These are phyloP conservation scores for Dacryopinax spathularia DNA, from an alignment of 768 basidiomycete species.

Conservation along the genomic window DNA sequence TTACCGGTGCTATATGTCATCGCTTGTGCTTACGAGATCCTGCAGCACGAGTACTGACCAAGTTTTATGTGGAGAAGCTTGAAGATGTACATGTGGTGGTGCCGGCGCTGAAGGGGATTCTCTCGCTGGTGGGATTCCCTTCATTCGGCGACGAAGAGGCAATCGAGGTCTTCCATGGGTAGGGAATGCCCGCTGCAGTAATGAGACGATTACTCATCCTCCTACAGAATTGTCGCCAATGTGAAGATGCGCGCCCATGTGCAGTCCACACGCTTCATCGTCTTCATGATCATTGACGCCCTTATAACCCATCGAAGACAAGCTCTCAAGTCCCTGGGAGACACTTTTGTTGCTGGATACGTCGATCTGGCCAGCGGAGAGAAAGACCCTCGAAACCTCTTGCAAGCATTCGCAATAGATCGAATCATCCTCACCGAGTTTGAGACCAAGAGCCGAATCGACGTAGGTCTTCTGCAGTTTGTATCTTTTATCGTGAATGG, in stretches of 20 bases:
- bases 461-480: constrained; percentile 38
- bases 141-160: constrained; percentile 53
- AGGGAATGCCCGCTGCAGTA: constrained; percentile 22
- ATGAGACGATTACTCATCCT: neutral
- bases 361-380: constrained; percentile 78
- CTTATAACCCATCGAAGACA: constrained; percentile 58
- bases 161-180: constrained; percentile 43
- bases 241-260: constrained; percentile 71
- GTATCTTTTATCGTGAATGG: neutral
- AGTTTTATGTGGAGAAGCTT: constrained; percentile 75
- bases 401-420: constrained; percentile 77
- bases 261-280: constrained; percentile 65
- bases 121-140: constrained; percentile 46
- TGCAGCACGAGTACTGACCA: constrained; percentile 63
- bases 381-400: constrained; percentile 90
- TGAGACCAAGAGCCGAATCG: constrained; percentile 55
- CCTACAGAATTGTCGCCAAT: constrained; percentile 51
- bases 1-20: neutral
- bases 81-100: constrained; percentile 75
- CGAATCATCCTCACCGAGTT: constrained; percentile 81
- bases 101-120: constrained; percentile 64
- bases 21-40: constrained; percentile 3
- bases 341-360: constrained; percentile 62
- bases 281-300: constrained; percentile 68
- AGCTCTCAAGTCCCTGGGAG: constrained; percentile 57